Evolutionary conservation across 331 rosid genomes (phyloP).

Genomic region (Acacia pycnantha): DNA sequence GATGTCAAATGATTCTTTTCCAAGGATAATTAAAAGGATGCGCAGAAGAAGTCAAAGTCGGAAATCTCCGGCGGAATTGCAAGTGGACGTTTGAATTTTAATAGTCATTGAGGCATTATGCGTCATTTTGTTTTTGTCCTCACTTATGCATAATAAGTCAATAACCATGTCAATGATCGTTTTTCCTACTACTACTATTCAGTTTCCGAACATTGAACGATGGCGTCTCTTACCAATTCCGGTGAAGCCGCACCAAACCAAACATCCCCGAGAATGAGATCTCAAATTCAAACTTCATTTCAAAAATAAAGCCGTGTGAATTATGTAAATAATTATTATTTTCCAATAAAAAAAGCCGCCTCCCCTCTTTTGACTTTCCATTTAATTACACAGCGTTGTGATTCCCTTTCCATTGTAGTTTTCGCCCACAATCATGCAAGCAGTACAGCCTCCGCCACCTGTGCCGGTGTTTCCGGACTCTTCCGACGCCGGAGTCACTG

Average conservation of each 20-base stretch:
- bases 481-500: neutral
- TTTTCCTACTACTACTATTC: neutral
- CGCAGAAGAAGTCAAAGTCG: neutral
- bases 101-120: too few species aligned
- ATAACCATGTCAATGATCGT: neutral
- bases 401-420: neutral
- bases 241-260: neutral
- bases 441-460: slow-evolving; percentile 6
- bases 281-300: neutral
- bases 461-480: neutral
- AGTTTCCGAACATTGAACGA: neutral
- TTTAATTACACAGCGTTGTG: too few species aligned
- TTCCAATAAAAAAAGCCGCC: neutral
- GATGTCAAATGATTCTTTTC: too few species aligned
- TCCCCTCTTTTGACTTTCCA: neutral
- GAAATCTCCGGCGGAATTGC: neutral
- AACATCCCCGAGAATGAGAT: neutral
- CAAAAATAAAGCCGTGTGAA: neutral
- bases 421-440: neutral
- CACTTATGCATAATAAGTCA: too few species aligned
- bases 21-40: neutral
- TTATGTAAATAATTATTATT: neutral
- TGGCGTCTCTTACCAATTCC: neutral
- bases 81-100: neutral
- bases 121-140: neutral